phyloP scores from a whole-genome alignment of 1,284 basidiomycete genomes.

The Xanthoconium separans region DNA sequence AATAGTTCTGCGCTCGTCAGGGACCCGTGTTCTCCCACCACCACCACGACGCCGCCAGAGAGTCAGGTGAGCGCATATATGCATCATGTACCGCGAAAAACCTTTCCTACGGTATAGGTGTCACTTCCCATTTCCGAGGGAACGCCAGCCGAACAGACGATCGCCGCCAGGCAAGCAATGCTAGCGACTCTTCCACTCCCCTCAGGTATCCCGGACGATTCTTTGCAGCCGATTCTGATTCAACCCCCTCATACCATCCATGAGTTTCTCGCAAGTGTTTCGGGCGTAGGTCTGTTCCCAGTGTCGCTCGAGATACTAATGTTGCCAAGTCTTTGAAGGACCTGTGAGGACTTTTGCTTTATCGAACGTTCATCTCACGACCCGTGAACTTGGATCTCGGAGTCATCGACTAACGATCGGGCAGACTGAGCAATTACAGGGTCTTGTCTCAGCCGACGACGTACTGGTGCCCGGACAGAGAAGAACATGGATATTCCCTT shows the following conservation, averaged over 20 bases:
- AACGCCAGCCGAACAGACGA: constrained; percentile 47
- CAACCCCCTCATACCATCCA: constrained; percentile 61
- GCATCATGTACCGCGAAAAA: neutral
- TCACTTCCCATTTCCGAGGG: constrained; percentile 18
- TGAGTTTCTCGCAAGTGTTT: constrained; percentile 63
- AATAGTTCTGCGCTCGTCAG: constrained; percentile 5
- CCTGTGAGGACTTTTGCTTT: constrained; percentile 41
- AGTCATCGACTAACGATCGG: neutral
- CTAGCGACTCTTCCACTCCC: constrained; percentile 63
- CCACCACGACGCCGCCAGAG: neutral
- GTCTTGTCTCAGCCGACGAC: constrained; percentile 66
- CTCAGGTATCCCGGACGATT: constrained; percentile 56
- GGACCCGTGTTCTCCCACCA: constrained; percentile 1
- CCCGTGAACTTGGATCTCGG: neutral
- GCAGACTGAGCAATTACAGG: constrained; percentile 62
- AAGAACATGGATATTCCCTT: constrained; percentile 77
- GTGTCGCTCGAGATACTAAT: constrained; percentile 11
- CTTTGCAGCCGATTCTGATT: constrained; percentile 63
- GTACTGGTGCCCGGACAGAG: constrained; percentile 72
- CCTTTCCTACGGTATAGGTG: constrained; percentile 8
- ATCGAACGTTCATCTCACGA: neutral
- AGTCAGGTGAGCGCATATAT: constrained; percentile 24
- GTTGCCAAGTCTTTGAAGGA: constrained; percentile 40
- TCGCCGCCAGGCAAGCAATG: constrained; percentile 52
- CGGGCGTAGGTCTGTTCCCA: constrained; percentile 46